phyloP scores from a whole-genome alignment of 1,284 basidiomycete genomes.

The Fomitiporia mediterranea region DNA sequence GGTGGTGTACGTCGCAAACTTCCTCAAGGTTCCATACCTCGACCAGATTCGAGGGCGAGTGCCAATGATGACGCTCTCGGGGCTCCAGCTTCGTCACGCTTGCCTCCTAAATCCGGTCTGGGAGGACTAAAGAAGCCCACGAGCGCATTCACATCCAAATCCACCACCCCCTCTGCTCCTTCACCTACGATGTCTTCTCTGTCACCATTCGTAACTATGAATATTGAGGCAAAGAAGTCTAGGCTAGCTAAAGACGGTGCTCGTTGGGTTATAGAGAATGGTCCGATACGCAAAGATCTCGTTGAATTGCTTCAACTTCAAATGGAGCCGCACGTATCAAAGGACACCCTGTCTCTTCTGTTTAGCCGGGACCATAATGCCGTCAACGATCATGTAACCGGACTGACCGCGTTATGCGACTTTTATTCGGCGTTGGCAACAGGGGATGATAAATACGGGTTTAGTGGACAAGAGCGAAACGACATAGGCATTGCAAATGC shows the following conservation, averaged over 20 bases:
- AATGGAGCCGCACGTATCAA: conserved; percentile 82
- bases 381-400: conserved; percentile 87
- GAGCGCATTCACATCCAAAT: conserved; percentile 26
- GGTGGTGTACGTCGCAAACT: conserved; percentile 66
- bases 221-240: conserved; percentile 65
- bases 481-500: conserved; percentile 84
- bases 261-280: conserved; percentile 81
- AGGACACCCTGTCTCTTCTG: conserved; percentile 72
- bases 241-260: conserved; percentile 78
- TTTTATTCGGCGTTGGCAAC: conserved; percentile 61
- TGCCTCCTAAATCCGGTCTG: conserved; percentile 37
- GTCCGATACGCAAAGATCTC: conserved; percentile 80
- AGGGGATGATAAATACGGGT: conserved; percentile 55
- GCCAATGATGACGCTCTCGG: conserved; percentile 39
- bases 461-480: conserved; percentile 51
- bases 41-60: conserved; percentile 61
- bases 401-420: conserved; percentile 69
- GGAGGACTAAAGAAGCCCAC: conserved; percentile 50
- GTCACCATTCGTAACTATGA: conserved; percentile 67
- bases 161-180: conserved; percentile 29
- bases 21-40: conserved; percentile 51
- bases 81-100: conserved; percentile 33
- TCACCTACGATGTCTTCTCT: conserved; percentile 32
- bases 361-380: conserved; percentile 97
- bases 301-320: conserved; percentile 85